Conservation (phyloP, 495 filamentous ascomycete species). For the Polyplosphaeria fusca region DNA sequence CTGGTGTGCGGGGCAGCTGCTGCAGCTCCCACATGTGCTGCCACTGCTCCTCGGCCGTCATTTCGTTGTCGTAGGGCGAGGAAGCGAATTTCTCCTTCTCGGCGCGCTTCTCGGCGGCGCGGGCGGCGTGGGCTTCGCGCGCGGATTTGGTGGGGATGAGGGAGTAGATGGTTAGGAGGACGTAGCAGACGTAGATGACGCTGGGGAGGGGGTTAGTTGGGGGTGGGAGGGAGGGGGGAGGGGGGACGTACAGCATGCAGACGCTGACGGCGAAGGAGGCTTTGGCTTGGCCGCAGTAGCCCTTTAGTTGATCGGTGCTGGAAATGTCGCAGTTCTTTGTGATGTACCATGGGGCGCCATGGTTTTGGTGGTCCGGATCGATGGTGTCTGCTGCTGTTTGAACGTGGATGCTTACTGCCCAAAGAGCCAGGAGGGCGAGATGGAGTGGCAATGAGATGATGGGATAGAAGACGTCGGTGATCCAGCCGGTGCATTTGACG, state of each 20-base stretch:
- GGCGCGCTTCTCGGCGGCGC: constrained; percentile 29
- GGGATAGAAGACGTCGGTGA: constrained; percentile 71
- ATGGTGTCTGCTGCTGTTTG: constrained; percentile 79
- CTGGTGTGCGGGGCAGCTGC: constrained; percentile 38
- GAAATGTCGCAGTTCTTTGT: constrained; percentile 71
- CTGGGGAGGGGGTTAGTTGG: constrained; percentile 19
- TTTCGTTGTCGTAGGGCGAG: constrained; percentile 34
- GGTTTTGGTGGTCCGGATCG: constrained; percentile 65
- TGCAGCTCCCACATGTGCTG: constrained; percentile 39
- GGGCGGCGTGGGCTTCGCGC: constrained; percentile 22
- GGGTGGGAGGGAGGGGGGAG: neutral
- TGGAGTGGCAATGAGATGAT: constrained; percentile 61
- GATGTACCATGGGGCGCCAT: constrained; percentile 78
- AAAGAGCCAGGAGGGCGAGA: constrained; percentile 58
- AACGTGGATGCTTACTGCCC: constrained; percentile 61
- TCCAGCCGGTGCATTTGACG: constrained; percentile 61
- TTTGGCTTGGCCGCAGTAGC: constrained; percentile 75
- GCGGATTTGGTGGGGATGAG: constrained; percentile 35
- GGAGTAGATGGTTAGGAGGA: constrained; percentile 38
- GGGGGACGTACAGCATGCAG: constrained; percentile 63
- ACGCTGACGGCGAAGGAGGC: constrained; percentile 66
- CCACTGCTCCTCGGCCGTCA: constrained; percentile 41
- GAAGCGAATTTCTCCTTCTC: constrained; percentile 35
- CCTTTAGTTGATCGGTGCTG: constrained; percentile 49
- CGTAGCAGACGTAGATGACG: constrained; percentile 35